Evolutionary conservation across 2,329 filamentous ascomycete genomes (phyloP).

Genomic region (Onygena corvina): DNA sequence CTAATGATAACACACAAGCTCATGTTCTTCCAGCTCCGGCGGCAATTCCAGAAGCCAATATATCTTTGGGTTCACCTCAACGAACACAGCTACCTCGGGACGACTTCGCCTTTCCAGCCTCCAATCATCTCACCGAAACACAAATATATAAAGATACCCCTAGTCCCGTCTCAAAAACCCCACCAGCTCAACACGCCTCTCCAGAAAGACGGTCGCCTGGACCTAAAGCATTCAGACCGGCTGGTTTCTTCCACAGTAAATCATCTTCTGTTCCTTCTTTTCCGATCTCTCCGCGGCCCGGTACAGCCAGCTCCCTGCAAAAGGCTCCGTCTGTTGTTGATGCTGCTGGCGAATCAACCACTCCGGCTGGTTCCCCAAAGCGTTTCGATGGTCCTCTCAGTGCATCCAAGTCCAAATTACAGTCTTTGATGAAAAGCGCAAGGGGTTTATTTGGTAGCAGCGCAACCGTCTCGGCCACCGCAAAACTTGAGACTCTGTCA

Average conservation of each 20-base stretch:
- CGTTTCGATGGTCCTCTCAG: slow-evolving; percentile 68
- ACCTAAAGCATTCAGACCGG: slow-evolving; percentile 14
- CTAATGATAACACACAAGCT: slow-evolving; percentile 13
- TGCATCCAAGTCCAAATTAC: slow-evolving; percentile 84
- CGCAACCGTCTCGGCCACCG: slow-evolving; percentile 46
- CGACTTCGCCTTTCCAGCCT: neutral
- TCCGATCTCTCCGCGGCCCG: slow-evolving; percentile 40
- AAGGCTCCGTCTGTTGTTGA: slow-evolving; percentile 53
- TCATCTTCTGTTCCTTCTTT: slow-evolving; percentile 49
- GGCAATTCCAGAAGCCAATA: neutral
- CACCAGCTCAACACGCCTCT: slow-evolving; percentile 11
- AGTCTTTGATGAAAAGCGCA: slow-evolving; percentile 78
- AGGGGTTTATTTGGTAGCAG: slow-evolving; percentile 75
- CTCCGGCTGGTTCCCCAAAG: slow-evolving; percentile 45
- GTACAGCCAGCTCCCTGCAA: slow-evolving; percentile 36
- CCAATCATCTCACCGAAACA: neutral
- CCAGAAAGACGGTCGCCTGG: slow-evolving; percentile 15
- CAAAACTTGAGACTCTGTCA: slow-evolving; percentile 44
- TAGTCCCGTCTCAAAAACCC: slow-evolving; percentile 6
- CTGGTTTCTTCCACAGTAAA: slow-evolving; percentile 44
- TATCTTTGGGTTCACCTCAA: slow-evolving; percentile 9
- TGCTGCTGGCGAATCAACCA: slow-evolving; percentile 43
- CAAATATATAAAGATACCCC: slow-evolving; percentile 1
- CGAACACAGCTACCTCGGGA: slow-evolving; percentile 3
- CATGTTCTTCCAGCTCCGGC: slow-evolving; percentile 34